Percentiles rank a stretch among this genome's conserved stretches.
Conservation (phyloP, 345 rosid species). For the Ceriops decandra region DNA sequence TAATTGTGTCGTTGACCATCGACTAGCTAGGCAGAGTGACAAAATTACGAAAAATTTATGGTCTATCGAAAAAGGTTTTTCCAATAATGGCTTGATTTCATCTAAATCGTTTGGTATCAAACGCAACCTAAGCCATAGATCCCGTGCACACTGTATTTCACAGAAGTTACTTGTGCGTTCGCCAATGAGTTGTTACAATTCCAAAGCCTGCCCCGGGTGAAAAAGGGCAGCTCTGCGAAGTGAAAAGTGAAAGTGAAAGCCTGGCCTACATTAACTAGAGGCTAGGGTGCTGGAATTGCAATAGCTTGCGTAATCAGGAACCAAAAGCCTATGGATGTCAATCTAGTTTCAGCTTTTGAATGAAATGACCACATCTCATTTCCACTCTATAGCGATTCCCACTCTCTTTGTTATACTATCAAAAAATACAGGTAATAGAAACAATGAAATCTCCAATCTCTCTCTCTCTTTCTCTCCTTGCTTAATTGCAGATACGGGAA, state of each 20-base stretch:
- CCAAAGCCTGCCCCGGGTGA: neutral
- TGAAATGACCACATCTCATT: conserved; percentile 4
- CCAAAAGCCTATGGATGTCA: conserved; percentile 21
- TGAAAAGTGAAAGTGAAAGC: neutral
- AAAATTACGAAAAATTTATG: too few relatives aligned
- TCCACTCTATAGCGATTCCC: neutral
- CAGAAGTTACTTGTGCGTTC: too few relatives aligned
- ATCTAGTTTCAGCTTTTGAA: conserved; percentile 23
- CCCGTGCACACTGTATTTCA: too few relatives aligned
- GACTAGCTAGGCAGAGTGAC: too few relatives aligned
- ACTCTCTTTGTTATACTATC: neutral
- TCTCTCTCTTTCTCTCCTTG: neutral
- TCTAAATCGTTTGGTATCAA: neutral
- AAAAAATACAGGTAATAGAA: neutral
- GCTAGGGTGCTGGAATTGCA: conserved; percentile 1
- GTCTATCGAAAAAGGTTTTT: neutral
- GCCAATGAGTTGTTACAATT: neutral
- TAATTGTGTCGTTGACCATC: too few relatives aligned
- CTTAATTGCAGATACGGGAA: conserved; percentile 54
- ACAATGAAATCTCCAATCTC: neutral
- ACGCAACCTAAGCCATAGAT: neutral
- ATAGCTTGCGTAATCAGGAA: conserved; percentile 24
- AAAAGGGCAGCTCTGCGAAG: too few relatives aligned
- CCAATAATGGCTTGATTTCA: neutral
- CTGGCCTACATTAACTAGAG: neutral